Conservation (phyloP, 2,329 filamentous ascomycete species). For the Xylaria sp. region DNA sequence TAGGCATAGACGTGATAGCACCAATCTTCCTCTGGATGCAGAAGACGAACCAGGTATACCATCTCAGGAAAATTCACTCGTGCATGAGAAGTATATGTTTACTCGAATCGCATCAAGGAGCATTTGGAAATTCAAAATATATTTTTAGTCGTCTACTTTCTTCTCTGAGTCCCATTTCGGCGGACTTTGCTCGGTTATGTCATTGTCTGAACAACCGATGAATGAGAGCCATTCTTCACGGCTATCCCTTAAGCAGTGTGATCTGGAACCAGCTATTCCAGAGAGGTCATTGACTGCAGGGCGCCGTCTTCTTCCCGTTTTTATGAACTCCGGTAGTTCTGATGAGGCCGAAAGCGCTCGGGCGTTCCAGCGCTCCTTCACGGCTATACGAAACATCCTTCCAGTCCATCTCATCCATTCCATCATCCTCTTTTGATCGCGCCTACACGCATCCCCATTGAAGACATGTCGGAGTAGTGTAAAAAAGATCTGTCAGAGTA, state of each 20-base stretch:
- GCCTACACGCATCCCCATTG: constrained; percentile 33
- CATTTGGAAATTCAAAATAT: constrained; percentile 17
- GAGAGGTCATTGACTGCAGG: background rate
- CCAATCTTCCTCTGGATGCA: background rate
- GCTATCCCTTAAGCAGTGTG: constrained; percentile 12
- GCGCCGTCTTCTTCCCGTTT: constrained; percentile 25
- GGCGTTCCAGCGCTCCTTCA: constrained; percentile 15
- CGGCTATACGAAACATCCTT: constrained; percentile 7
- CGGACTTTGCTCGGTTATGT: constrained; percentile 8
- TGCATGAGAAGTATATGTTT: background rate
- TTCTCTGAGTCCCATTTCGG: constrained; percentile 8
- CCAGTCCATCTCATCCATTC: constrained; percentile 10
- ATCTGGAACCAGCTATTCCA: background rate
- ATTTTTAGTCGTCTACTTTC: constrained; percentile 24
- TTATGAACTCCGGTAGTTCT: constrained; percentile 37
- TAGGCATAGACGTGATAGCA: constrained; percentile 20
- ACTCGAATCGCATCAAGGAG: constrained; percentile 5
- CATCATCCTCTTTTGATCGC: constrained; percentile 35
- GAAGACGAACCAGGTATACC: constrained; percentile 1
- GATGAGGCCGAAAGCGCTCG: constrained; percentile 13
- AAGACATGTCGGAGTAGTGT: constrained; percentile 33
- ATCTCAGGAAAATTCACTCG: background rate
- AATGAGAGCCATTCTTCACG: constrained; percentile 32
- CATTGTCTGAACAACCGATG: constrained; percentile 23
- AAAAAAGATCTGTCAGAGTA: constrained; percentile 42